These are phyloP conservation scores for Sarcomyxa edulis DNA, from an alignment of 768 basidiomycete genomes.

Conservation along the genomic window DNA sequence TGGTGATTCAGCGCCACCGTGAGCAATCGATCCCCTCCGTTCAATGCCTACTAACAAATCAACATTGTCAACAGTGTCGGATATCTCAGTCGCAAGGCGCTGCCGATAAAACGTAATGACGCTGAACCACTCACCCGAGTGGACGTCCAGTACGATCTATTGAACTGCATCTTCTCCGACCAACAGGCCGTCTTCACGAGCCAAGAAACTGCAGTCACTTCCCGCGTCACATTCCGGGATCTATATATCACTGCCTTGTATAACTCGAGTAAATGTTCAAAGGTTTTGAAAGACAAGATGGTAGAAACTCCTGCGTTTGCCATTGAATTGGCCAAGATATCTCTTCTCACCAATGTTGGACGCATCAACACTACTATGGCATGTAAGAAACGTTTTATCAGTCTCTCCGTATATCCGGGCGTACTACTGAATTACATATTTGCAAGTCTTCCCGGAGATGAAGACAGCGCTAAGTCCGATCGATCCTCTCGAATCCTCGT, in stretches of 20 bases:
- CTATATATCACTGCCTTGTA: conserved; percentile 73
- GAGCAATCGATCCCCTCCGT: conserved; percentile 19
- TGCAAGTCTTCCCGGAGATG: conserved; percentile 70
- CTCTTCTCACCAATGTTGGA: conserved; percentile 72
- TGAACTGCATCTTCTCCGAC: conserved; percentile 73
- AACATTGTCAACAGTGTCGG: conserved; percentile 34
- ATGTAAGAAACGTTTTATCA: conserved; percentile 42
- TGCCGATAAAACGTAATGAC: conserved; percentile 50
- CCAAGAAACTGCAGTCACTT: conserved; percentile 24
- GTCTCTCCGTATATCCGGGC: conserved; percentile 7
- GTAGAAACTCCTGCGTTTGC: conserved; percentile 51
- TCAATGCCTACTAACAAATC: conserved; percentile 8
- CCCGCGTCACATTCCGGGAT: conserved; percentile 53
- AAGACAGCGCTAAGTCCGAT: too few relatives aligned
- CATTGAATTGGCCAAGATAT: conserved; percentile 70
- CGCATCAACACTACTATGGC: conserved; percentile 81
- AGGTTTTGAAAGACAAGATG: conserved; percentile 69
- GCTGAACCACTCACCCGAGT: conserved; percentile 61
- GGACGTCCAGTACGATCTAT: conserved; percentile 78
- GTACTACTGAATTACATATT: conserved; percentile 6
- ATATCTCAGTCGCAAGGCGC: conserved; percentile 46
- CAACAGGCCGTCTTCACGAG: conserved; percentile 48
- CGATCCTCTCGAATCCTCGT: too few relatives aligned
- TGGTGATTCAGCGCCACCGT: conserved; percentile 51
- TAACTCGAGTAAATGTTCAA: conserved; percentile 65